Base-by-base conservation (phyloP, 2,329 filamentous ascomycete species). In the Epichloe festucae region DNA sequence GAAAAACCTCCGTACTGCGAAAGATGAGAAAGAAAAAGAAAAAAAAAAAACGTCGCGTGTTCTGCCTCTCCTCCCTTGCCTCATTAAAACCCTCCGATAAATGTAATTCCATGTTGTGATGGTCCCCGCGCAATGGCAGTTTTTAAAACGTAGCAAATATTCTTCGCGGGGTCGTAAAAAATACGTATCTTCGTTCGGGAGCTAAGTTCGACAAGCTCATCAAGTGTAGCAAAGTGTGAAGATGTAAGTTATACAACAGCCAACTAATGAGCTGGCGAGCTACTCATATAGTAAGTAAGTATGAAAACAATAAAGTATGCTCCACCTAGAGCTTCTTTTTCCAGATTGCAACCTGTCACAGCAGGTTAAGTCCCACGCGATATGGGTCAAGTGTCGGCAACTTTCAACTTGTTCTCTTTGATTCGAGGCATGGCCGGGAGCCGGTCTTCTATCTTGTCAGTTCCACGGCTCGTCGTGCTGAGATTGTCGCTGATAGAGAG, bases 401-500 rank as follows among this genome's bases (percentile, higher is more conserved):
- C 40, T 53, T 36, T 53, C 40, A 51, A 39, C 14, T 50, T 46
- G 4, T 35, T 51, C 11, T 50, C 52, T 39, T 56, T 58, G 27
- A 31, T 40, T 40, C 49, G 51, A 21, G 53, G 51, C 40, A 60
- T 59, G 17, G 52, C 48, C 0, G 70, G 71, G 36, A 70, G 73
- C 23, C 67, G 64, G 56, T 77, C 76, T 63, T 77, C 73, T 19
- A 67, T 66, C 39, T 65, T 65, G 58, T 68, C 72, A 52, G 61
- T 56, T 7, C 57, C 48, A 15, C 57, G 50, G 23, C 57, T 54
- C 14, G 53, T 21, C 34, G 58, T 34, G 38, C 50, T 52, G n/a
- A 55, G 44, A 19, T 63, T 60, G 38, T 53, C 60, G 8, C 51
- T 39, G 14, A 62, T 59, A n/a, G 53, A 52, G 10, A 59, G 45